Conservation (phyloP, 495 filamentous ascomycete genomes). For the Hyaloscypha bicolor region DNA sequence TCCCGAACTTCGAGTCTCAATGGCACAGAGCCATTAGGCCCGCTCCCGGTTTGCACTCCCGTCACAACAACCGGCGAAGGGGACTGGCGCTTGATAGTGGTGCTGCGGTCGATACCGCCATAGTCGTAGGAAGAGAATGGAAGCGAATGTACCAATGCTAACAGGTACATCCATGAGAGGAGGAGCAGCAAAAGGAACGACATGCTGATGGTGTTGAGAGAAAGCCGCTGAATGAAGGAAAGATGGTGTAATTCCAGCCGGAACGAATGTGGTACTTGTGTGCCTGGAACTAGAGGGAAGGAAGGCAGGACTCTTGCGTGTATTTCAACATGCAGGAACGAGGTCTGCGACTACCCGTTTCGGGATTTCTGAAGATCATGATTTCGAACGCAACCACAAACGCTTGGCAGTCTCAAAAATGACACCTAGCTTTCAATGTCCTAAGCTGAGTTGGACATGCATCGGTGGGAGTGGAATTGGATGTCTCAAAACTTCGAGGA, state of each 20-base stretch:
- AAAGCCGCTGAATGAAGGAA: background rate
- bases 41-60: constrained; percentile 16
- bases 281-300: background rate
- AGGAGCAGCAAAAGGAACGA: background rate
- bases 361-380: background rate
- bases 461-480: too few species aligned
- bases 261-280: background rate
- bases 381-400: background rate
- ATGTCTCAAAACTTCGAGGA: too few species aligned
- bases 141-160: background rate
- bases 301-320: background rate
- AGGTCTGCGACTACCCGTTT: background rate
- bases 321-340: background rate
- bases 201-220: background rate
- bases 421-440: background rate
- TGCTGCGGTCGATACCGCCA: constrained; percentile 6
- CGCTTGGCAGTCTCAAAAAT: background rate
- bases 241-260: background rate
- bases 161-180: background rate
- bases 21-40: constrained; percentile 33
- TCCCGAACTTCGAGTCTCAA: constrained; percentile 54
- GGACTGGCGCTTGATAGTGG: constrained; percentile 16
- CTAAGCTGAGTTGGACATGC: too few species aligned
- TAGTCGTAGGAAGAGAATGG: constrained; percentile 21
- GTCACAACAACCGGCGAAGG: constrained; percentile 9